A percentile compares a stretch with the other conserved stretches of the same genome.
These are phyloP conservation scores for Candida succiphila DNA, from an alignment of 805 yeast genomes.

Conservation along the genomic window DNA sequence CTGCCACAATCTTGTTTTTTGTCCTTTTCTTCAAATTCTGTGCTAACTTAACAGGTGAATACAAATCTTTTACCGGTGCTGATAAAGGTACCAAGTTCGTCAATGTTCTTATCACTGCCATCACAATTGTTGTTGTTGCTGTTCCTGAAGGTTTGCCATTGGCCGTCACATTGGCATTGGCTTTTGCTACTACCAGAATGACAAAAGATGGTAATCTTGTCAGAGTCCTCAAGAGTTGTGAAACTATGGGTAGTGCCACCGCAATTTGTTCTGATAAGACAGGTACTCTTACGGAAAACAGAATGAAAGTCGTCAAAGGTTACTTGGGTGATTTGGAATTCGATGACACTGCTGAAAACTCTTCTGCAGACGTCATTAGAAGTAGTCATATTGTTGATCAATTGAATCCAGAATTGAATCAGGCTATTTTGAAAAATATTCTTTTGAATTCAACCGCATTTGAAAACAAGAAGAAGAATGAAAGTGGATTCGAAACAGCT, in stretches of 20 bases:
- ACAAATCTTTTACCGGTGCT: slow-evolving; percentile 40
- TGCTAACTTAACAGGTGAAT: slow-evolving; percentile 41
- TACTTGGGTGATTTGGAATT: slow-evolving; percentile 50
- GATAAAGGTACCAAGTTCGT: slow-evolving; percentile 78
- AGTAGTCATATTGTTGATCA: slow-evolving; percentile 1
- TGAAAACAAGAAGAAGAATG: slow-evolving; percentile 38
- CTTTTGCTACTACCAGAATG: slow-evolving; percentile 98
- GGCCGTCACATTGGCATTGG: slow-evolving; percentile 93
- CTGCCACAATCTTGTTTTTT: slow-evolving; percentile 73
- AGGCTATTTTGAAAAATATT: slow-evolving; percentile 42
- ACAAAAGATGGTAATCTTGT: slow-evolving; percentile 92
- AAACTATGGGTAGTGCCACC: slow-evolving; percentile 98
- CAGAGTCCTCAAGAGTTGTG: slow-evolving; percentile 89
- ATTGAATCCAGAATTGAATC: slow-evolving; percentile 11
- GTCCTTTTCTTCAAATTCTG: slow-evolving; percentile 72
- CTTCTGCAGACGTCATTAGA: slow-evolving; percentile 1
- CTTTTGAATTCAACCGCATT: slow-evolving; percentile 84
- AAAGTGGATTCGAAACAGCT: slow-evolving; percentile 3
- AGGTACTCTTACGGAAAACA: slow-evolving; percentile 91
- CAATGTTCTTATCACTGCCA: slow-evolving; percentile 81
- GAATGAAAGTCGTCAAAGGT: slow-evolving; percentile 84
- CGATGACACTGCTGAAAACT: slow-evolving; percentile 34
- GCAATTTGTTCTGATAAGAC: slow-evolving; percentile 96
- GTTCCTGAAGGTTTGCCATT: slow-evolving; percentile 99
- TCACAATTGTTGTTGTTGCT: slow-evolving; percentile 92